Evolutionary conservation across 148 eudicot genomes (phyloP), one percentile per base, ranked within the genome.

Genomic region (Rhododendron molle): DNA sequence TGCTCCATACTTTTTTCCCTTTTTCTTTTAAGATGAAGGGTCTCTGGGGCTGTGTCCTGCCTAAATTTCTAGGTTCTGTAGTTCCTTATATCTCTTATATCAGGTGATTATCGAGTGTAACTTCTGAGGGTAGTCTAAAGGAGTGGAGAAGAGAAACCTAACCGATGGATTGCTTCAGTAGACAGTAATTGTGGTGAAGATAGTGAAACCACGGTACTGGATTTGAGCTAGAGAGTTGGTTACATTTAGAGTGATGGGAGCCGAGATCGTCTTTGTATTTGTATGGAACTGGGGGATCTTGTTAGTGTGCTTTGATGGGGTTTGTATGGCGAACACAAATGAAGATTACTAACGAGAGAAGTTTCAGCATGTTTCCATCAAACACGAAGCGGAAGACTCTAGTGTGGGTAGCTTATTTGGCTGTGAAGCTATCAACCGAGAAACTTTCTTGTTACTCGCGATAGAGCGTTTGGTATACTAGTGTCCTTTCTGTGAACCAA

Each of bases 141-240:
- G 23, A 56, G 62, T 56, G 23, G 1, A 20, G 62, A 56, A 56
- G 62, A 18, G 23, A 56, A 56, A 16, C 20, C 62, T 20, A 56
- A 56, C 62, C 2, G 62, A 7, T 20, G 62, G 62, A 56, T 56
- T 56, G 18, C 62, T 60, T 20, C 54, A 46, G 87, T 20, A 13
- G 20, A 28, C 38, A 40, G 32, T 9, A 83, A 60, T 7, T 60
- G 52, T 38, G 16, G 78, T 38, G 87, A 78, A 56, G 89, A 85
- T 62, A 83, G 40, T 40, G 87, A 83, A 62, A 79, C 81, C 87
- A 84, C 67, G 76, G 52, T 56, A 11, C 14, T 36, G 50, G 58
- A 7, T 69, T 20, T 21, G 28, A 21, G 52, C 9, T 54, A 43
- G 8, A n/a, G 36, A 32, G 47, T 23, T 40, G 43, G 72, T 18